Evolutionary conservation across 208 protist genomes (phyloP), one percentile per base, ranked within the genome.

Genomic region (Angomonas ambiguus): DNA sequence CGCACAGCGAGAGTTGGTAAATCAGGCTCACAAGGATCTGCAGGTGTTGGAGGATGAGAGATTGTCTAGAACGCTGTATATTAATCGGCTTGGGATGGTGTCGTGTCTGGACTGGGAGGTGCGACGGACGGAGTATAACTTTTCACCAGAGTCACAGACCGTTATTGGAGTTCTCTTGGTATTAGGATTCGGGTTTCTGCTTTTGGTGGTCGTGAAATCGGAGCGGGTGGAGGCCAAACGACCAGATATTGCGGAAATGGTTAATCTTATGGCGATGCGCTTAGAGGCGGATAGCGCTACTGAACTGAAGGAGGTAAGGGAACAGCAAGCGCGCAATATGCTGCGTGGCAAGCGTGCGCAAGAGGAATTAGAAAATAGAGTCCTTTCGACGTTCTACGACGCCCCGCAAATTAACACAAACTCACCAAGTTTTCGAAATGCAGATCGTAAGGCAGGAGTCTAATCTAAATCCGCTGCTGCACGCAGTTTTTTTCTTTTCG

Each of bases 91-190:
- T 2, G 88, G 88, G 2, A 71, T 92, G n/a, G 88, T 95, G 10
- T 91, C 85, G 0, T 95, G 88, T 45, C 77, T 95, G n/a, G 88
- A 95, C 65, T 95, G 86, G 86, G 86, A 95, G 56, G 84, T 92
- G 33, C 83, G 86, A 8, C 83, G 88, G 32, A 95, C 86, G 0
- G 86, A 95, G 79, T 95, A 91, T 70, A 89, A 95, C 71, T 91
- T 92, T 56, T 73, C 65, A 4, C 84, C 85, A 10, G 76, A 87
- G 60, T 81, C 82, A 28, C 80, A 91, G 68, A 74, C 71, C 13
- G 76, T 82, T 64, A 20, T 83, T 8, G 57, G 69, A 8, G 72
- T 69, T 2, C 70, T 80, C 53, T 65, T 88, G 10, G 51, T 88
- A 20, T 45, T 83, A 20, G 56, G 51, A 3, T 71, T 81, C 31